A percentile compares a stretch with the other conserved stretches of the same genome.
Conservation (phyloP, 257 asterid species). For the Solanum sitiens region DNA sequence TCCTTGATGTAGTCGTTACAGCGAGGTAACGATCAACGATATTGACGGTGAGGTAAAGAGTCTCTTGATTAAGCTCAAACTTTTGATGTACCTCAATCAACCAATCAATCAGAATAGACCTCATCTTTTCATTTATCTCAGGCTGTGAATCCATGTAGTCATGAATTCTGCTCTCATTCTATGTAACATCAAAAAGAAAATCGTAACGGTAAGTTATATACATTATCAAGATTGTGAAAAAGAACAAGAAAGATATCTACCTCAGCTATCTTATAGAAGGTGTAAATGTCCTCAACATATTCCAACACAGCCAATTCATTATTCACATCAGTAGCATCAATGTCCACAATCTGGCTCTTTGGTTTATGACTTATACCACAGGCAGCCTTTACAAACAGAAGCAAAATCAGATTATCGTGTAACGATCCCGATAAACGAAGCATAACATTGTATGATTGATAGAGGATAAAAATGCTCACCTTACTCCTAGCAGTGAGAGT, state of each 20-base stretch:
- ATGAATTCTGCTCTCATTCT: constrained; percentile 55
- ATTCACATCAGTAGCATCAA: constrained; percentile 66
- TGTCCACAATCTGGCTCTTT: constrained; percentile 36
- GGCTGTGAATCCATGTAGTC: constrained; percentile 74
- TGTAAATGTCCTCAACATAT: constrained; percentile 79
- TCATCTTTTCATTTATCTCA: constrained; percentile 61
- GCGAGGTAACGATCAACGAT: constrained; percentile 72
- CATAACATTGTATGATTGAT: neutral
- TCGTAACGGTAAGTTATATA: neutral
- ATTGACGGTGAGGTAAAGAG: constrained; percentile 79
- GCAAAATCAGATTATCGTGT: neutral
- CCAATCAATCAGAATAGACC: constrained; percentile 87
- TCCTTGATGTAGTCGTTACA: constrained; percentile 24
- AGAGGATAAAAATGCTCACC: constrained; percentile 11
- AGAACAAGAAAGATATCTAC: constrained; percentile 4
- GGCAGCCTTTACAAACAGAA: constrained; percentile 48
- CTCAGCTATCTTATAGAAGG: constrained; percentile 71
- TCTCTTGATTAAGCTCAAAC: constrained; percentile 72
- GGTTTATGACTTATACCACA: constrained; percentile 41
- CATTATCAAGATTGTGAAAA: neutral
- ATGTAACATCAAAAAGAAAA: neutral
- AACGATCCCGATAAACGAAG: neutral
- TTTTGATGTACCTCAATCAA: constrained; percentile 70
- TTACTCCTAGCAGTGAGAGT: constrained; percentile 82
- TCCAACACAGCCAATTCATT: constrained; percentile 80